Conservation (phyloP, 805 yeast genomes). For the Zygoascus ofunaensis region DNA sequence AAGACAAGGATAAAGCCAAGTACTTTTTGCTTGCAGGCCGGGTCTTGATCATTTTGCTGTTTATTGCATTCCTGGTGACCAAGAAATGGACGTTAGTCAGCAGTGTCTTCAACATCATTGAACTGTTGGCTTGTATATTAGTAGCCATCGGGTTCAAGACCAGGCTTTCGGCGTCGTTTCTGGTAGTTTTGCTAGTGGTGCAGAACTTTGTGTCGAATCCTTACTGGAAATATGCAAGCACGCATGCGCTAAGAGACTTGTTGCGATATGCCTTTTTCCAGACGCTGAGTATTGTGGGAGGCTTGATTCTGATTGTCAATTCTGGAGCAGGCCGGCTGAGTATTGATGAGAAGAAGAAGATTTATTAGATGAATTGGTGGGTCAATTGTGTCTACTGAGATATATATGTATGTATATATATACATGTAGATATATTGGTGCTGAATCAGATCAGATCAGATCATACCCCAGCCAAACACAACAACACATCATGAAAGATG, state of each 20-base stretch:
- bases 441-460: too few species aligned
- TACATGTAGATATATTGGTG: too few species aligned
- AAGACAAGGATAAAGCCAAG: constrained; percentile 63
- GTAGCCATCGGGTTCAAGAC: constrained; percentile 92
- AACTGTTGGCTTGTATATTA: constrained; percentile 59
- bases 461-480: too few species aligned
- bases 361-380: constrained; percentile 39
- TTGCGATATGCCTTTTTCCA: constrained; percentile 90
- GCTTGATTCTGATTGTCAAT: constrained; percentile 78
- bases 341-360: constrained; percentile 91
- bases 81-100: constrained; percentile 57
- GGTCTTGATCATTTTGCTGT: constrained; percentile 71
- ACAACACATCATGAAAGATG: too few species aligned
- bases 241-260: constrained; percentile 76
- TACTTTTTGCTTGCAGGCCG: constrained; percentile 84
- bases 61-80: constrained; percentile 73
- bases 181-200: constrained; percentile 58
- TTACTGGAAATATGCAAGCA: constrained; percentile 71
- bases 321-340: constrained; percentile 96
- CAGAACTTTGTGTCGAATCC: constrained; percentile 77
- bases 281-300: constrained; percentile 90
- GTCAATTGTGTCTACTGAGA: too few species aligned
- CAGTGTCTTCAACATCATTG: constrained; percentile 55
- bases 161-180: constrained; percentile 64
- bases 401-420: too few species aligned